Evolutionary conservation across 179 eudicot species (phyloP), one percentile per base, ranked within the genome.

Genomic region (Gypsophila paniculata): DNA sequence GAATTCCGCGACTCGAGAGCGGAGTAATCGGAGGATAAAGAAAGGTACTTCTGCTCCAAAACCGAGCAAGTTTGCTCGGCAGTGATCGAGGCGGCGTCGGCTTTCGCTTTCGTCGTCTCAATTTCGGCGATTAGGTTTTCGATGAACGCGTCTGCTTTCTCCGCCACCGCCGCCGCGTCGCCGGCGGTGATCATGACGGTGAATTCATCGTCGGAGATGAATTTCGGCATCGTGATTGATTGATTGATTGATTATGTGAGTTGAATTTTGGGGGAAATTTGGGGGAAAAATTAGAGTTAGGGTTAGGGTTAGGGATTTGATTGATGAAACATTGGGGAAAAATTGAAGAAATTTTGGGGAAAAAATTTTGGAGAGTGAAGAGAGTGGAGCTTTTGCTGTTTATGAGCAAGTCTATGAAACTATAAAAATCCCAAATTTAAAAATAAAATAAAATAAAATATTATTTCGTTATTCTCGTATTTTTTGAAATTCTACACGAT

Each of bases 41-140:
- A 88, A 8, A 95, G 76, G 71, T 80, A 86, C 73, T 87, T 88
- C 76, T 95, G 96, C 74, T 93, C 99, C 67, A 89, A 89, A 53
- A 87, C 69, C 2, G 99, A 86, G 73, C 99, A 93, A 0, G 91
- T 90, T 73, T 95, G 99, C 78, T 95, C 99, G 19, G 90, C 90
- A 26, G 96, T 95, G 66, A 95, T 89, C 17, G 96, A 52, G 8
- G 91, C 80, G 8, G 96, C 96, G 54, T 92, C 98, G 4, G 91
- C 88, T 81, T 88, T 86, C 10, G 98, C 99, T 72, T 76, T 87
- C 19, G 79, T 89, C 26, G 96, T 87, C 59, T 95, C 98, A 42
- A 90, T 79, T 59, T 89, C 87, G 18, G 76, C 74, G 72, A 70
- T 65, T 12, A 92, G 81, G 36, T 70, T 78, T 36, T 84, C 66